Evolutionary conservation across 768 basidiomycete genomes (phyloP), one percentile per base, ranked within the genome.

Genomic region (Mrakia frigida): DNA sequence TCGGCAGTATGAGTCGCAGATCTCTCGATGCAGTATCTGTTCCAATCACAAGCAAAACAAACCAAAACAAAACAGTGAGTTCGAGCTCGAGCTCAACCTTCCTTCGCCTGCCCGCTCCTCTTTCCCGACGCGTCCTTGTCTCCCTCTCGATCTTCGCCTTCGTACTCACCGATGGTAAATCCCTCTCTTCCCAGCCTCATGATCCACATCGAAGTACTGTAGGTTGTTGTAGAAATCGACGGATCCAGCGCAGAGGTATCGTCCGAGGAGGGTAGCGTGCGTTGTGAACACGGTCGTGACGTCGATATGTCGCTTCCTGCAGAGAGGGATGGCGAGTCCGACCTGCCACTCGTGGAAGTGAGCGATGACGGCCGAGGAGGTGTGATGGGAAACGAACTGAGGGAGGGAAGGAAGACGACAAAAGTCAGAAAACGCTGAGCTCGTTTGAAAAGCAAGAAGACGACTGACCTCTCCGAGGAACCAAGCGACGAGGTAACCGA

Each of bases 311-410:
- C 97, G 88, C 85, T 97, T 98, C 79, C 97, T 88, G 84, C 93
- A 96, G 21, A 98, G 88, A 3, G 84, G 84, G 74, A 98, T 97
- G 35, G 95, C 93, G 65, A 97, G 89, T 63, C 96, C 95, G 13
- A 94, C 96, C 83, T 98, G 97, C 97, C 97, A 99, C 84, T 99
- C 97, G 84, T 99, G 97, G 86, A 99, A 97, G 84, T 99, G 97
- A 79, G 94, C 95, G 76, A 98, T 88, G 80, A 98, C 92, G 25
- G 95, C 94, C 7, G 89, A 92, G 73, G 87, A 86, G 23, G 74
- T 79, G 43, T 91, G 87, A 82, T 97, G 92, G 37, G 91, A 82
- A 56, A 92, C 90, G 81, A 93, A 94, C 92, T 94, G 82, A 10
- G 4, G 25, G 16, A 74, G 84, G 81, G 75, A 79, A 82, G 81